phyloP scores from a whole-genome alignment of 306 rosid genomes.

The Macrotyloma uniflorum region DNA sequence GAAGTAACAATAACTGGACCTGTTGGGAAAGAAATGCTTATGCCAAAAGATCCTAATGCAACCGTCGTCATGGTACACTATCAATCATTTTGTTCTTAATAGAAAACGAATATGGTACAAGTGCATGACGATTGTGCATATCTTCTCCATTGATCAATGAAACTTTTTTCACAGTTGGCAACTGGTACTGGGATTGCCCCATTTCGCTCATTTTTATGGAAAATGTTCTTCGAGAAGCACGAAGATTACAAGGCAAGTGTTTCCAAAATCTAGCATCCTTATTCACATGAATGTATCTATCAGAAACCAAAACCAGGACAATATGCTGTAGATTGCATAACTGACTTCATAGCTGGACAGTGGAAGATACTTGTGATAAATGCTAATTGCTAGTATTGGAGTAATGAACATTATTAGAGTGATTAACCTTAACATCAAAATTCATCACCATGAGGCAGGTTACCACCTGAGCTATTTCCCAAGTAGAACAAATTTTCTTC shows the following conservation, averaged over 20 bases:
- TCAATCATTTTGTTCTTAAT: not conserved
- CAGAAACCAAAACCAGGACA: conserved; percentile 20
- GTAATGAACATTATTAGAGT: not conserved
- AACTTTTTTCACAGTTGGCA: conserved; percentile 60
- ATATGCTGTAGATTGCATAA: conserved; percentile 2
- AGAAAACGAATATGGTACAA: not conserved
- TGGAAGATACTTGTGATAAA: not conserved
- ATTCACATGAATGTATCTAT: not conserved
- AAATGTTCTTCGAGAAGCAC: conserved; percentile 86
- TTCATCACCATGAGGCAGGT: not conserved
- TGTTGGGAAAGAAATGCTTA: conserved; percentile 91
- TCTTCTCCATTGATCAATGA: conserved; percentile 17
- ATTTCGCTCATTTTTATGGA: conserved; percentile 84
- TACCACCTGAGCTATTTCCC: too few species aligned
- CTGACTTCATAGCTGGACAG: not conserved
- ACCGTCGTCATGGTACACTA: conserved; percentile 68
- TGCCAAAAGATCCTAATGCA: conserved; percentile 94
- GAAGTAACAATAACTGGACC: conserved; percentile 86
- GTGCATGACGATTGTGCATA: not conserved
- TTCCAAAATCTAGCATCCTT: not conserved
- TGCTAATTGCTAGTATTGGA: not conserved
- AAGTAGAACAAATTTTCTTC: not conserved
- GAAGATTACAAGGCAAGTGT: conserved; percentile 73
- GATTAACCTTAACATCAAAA: not conserved
- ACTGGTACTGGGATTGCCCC: conserved; percentile 98